A percentile compares a stretch with the other conserved stretches of the same genome.
These are phyloP conservation scores for Vachellia collinsii DNA, from an alignment of 306 rosid species.

Conservation along the genomic window DNA sequence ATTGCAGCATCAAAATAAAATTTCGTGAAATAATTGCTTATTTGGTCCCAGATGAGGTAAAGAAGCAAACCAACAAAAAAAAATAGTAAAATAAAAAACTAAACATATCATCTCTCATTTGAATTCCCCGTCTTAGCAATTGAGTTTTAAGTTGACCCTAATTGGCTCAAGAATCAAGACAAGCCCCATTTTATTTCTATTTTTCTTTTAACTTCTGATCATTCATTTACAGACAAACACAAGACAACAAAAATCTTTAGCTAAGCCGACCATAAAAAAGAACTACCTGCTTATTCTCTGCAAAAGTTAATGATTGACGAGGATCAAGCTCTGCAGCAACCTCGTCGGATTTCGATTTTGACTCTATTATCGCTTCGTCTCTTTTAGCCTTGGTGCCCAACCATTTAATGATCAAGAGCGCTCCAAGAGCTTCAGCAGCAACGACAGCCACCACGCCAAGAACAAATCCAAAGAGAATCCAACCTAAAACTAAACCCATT, in stretches of 20 bases:
- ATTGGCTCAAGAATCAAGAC: not conserved
- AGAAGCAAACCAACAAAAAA: conserved; percentile 12
- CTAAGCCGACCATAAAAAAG: not conserved
- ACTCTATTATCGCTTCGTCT: conserved; percentile 42
- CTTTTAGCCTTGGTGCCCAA: conserved; percentile 44
- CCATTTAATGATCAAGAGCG: conserved; percentile 53
- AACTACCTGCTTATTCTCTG: conserved; percentile 65
- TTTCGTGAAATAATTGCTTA: not conserved
- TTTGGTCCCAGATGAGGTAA: not conserved
- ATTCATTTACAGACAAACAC: not conserved
- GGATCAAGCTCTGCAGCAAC: conserved; percentile 43
- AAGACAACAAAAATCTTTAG: not conserved
- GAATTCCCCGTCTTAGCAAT: not conserved
- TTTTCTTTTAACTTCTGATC: not conserved
- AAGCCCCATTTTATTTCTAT: not conserved
- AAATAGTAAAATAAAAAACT: not conserved
- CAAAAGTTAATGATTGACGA: conserved; percentile 54
- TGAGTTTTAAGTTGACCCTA: not conserved
- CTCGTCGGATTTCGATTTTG: conserved; percentile 24
- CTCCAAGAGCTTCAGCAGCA: conserved; percentile 58
- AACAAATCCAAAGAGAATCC: conserved; percentile 63
- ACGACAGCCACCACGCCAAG: conserved; percentile 66
- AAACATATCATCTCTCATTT: not conserved
- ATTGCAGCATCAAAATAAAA: not conserved
- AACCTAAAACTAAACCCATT: conserved; percentile 45